Base-by-base conservation (phyloP, 1,139 yeast genomes). In the Hemisphaericaspora xylanilytica region DNA sequence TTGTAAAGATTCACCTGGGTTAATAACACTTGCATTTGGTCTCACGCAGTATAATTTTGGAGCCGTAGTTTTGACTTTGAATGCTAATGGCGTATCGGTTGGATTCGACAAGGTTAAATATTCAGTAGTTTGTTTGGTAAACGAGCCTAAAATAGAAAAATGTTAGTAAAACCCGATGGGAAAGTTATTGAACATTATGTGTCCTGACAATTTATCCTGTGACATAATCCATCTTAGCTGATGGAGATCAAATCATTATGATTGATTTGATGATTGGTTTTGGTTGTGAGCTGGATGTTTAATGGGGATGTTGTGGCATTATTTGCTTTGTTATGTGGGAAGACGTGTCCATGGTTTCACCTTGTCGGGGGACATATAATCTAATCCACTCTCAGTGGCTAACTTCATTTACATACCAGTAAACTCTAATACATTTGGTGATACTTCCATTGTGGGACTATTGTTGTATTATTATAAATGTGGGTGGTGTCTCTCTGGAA, bases 21-120 rank as follows among this genome's bases (percentile, higher is more conserved):
- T 74, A 41, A 92, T 73, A 30, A 84, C 66, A 20, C 95, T 80
- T 41, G 97, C 94, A 62, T 90, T 92, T 44, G 98, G 98, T 65
- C 96, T 83, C 40, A 92, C 97, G 63, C 96, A 87, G 70, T 90
- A 87, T 61, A 88, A 75, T 63, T 87, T 90, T 43, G 99, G 99
- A 11, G 97, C 97, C 8, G 99, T 92, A 36, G 99, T 92, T 67
- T 92, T 94, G 57, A 94, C 97, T 70, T 94, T 94, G 73, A 88
- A 92, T 24, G 96, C 96, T 55, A 78, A 66, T 36, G 84, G 75
- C 29, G 80, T 67, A 24, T 67, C 60, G 17, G 87, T 65, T 41
- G 78, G 75, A 67, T 92, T 92, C 43, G 77, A 70, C 53, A 90
- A 78, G 38, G 75, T 69, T 56, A 88, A 77, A 48, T 75, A 70